Base-by-base conservation (phyloP, 176 grass and related monocot species). In the Hsuehochloa calcarea region DNA sequence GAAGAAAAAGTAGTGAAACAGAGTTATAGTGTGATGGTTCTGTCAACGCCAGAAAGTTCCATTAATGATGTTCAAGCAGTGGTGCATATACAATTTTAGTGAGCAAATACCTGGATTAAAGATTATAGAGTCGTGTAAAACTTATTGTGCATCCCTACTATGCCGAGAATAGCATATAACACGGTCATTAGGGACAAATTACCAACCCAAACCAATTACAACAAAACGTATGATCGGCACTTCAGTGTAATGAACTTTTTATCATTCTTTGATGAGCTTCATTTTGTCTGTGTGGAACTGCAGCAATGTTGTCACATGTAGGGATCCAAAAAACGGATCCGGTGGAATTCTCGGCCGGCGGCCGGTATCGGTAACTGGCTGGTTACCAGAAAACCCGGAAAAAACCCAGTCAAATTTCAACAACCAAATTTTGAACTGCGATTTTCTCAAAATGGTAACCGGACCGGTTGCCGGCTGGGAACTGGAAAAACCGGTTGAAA, bases 61-160 rank as follows among this genome's bases (percentile, higher is more conserved):
- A 58, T 73, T 31, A 5, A 54, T 60, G 83, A 78, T 77, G 83
- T 38, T 85, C 56, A 77, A 61, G 68, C 41, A n/a, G 20, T 27
- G 34, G n/a, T 74, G 43, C 1, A 17, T 76, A 66, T 52, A 76
- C 15, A 67, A 31, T 86, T 86, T 79, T 79, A 10, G 46, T 38
- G 20, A 70, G 78, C 45, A 40, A 26, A 52, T 60, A 50, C 13
- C 38, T 39, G 29, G 43, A 72, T 72, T 25, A 49, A 49, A 49
- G 23, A 71, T 62, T 70, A 41, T 70, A 61, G 13, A 60, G 52
- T 67, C 27, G 25, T 70, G 64, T 70, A 20, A 70, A 78, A 35
- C 59, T 16, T 79, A 70, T 15, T 10, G 67, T 52, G 26, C 15
- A 51, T 39, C 56, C 23, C 27, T 35, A 35, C 19, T 26, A 46